A percentile compares a stretch with the other conserved stretches of the same genome.
These are phyloP conservation scores for Copromyces sp. DNA, from an alignment of 495 filamentous ascomycete species.

Conservation along the genomic window DNA sequence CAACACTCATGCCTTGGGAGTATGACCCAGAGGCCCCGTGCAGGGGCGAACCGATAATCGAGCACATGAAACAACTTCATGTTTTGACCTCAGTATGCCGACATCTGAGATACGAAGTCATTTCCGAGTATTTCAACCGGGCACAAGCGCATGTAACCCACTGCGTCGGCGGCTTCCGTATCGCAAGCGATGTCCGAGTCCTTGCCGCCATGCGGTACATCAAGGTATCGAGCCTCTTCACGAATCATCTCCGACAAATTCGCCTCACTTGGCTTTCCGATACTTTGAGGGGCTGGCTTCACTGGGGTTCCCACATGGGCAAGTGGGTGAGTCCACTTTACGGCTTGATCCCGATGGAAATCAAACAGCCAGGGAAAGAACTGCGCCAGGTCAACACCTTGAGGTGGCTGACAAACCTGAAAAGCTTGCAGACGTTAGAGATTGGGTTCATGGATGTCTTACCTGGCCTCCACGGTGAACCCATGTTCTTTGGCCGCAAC, in stretches of 20 bases:
- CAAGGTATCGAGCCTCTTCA: neutral
- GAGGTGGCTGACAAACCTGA: neutral
- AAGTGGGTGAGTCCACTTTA: too few species aligned
- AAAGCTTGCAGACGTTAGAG: neutral
- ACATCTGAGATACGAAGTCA: neutral
- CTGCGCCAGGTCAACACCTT: neutral
- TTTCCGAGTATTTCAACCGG: neutral
- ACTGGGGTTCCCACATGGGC: neutral
- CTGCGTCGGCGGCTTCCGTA: neutral
- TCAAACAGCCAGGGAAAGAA: too few species aligned
- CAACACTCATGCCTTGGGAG: neutral
- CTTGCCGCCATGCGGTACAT: neutral
- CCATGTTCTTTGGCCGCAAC: neutral
- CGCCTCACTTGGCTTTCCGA: neutral
- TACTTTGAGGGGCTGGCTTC: neutral
- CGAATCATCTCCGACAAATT: neutral
- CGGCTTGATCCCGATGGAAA: too few species aligned
- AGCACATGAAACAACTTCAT: neutral
- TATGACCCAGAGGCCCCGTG: neutral
- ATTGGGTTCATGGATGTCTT: neutral
- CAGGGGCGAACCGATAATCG: neutral
- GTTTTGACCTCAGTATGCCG: neutral
- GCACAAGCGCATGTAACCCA: neutral
- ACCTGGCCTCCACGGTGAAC: neutral
- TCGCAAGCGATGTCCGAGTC: neutral